Base-by-base conservation (phyloP, 1,284 basidiomycete species). In the Apiotrichum montevideense region DNA sequence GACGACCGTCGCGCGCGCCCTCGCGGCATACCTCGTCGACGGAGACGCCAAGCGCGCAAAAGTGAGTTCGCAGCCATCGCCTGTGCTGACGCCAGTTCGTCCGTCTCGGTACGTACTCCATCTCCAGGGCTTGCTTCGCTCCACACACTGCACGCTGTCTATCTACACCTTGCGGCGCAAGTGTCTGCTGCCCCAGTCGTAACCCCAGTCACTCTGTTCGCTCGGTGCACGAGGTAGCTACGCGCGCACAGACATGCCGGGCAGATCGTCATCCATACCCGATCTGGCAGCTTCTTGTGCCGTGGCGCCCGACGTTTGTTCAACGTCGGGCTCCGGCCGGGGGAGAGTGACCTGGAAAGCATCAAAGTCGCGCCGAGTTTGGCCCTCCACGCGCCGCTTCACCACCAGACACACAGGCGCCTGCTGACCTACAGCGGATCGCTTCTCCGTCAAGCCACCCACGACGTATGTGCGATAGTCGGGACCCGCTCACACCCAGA, bases 391-490 rank as follows among this genome's bases (percentile, higher is more conserved):
- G 37, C 37, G 29, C 14, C 14, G 37, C 14, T 14, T 9, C 37
- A 10, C 37, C 10, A 9, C 37, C 10, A 39, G 37, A 14, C 11
- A 15, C 41, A 11, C 41, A 15, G 11, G n/a, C 9, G 2, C 13
- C 3, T 15, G 6, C 41, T 42, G 41, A 42, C 41, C 41, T n/a
- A 3, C 62, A 63, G 88, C 90, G 46, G 90, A 94, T 77, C 88
- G 90, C 71, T 91, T 85, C 74, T 89, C 87, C 29, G 87, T 93
- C 41, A 69, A 78, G 13, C 90, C 90, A 5, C 82, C 90, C n/a
- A 91, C 90, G 53, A 92, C 89, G 86, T 91, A 71, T 67, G 85
- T 78, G 34, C 44, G 34, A 46, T 49, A 21, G 11, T 21, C 29
- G 29, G 29, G 29, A 2, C 29, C 51, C 21, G 37, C 50, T 56